phyloP scores from a whole-genome alignment of 1,284 basidiomycete species.

The Stereum hirsutum region DNA sequence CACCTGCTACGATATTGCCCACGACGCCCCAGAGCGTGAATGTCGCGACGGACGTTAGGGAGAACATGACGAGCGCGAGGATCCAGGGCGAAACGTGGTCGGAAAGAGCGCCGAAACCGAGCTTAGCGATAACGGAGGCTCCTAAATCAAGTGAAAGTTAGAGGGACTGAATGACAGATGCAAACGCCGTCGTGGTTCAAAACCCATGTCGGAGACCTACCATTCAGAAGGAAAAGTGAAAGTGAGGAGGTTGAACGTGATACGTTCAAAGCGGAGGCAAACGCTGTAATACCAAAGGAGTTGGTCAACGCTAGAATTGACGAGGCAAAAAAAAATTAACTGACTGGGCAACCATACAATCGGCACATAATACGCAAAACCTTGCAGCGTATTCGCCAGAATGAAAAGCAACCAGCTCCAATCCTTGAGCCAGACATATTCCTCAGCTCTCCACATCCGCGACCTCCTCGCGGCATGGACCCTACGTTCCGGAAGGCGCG shows the following conservation, averaged over 20 bases:
- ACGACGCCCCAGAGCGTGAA: constrained; percentile 21
- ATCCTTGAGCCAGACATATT: constrained; percentile 16
- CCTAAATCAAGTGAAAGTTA: constrained; percentile 12
- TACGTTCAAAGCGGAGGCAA: constrained; percentile 3
- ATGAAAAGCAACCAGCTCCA: constrained; percentile 21
- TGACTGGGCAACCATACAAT: constrained; percentile 26
- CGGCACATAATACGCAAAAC: constrained; percentile 25
- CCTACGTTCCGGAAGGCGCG: constrained; percentile 22
- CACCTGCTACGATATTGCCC: constrained; percentile 14
- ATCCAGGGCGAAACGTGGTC: constrained; percentile 27
- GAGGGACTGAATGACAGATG: not conserved
- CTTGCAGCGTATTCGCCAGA: constrained; percentile 24
- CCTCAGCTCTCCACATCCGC: no score
- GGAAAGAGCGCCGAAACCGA: constrained; percentile 25
- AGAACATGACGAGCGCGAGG: constrained; percentile 14
- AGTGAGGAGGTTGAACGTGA: constrained; percentile 7
- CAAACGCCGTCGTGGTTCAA: not conserved
- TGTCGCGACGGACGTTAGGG: constrained; percentile 14
- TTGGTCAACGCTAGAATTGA: not conserved
- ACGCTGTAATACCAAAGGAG: not conserved
- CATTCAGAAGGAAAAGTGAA: constrained; percentile 11
- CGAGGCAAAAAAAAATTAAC: constrained; percentile 4
- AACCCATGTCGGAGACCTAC: not conserved
- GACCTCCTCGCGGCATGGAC: constrained; percentile 15
- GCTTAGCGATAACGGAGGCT: constrained; percentile 22